phyloP scores from a whole-genome alignment of 2,329 filamentous ascomycete genomes.

The Cladosporium cucumerinum region DNA sequence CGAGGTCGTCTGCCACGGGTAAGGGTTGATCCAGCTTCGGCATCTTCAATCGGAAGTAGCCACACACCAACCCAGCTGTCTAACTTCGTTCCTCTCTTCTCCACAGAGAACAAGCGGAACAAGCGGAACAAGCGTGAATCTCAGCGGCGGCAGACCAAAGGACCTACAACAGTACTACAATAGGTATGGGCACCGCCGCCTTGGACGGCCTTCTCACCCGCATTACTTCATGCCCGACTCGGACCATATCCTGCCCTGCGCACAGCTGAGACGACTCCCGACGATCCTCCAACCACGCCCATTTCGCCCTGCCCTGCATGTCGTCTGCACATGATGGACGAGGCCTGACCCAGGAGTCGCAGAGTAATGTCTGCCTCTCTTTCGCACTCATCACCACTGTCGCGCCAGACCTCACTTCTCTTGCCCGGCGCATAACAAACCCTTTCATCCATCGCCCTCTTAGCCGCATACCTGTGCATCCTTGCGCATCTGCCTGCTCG shows the following conservation, averaged over 20 bases:
- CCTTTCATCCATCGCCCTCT: neutral
- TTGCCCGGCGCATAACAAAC: neutral
- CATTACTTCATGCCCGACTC: constrained; percentile 4
- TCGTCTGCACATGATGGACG: neutral
- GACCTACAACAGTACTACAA: no score
- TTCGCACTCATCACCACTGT: neutral
- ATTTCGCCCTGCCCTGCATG: constrained; percentile 8
- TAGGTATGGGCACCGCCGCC: no score
- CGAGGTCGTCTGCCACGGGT: constrained; percentile 4
- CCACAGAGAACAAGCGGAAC: neutral
- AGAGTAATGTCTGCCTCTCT: neutral
- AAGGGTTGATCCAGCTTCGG: constrained; percentile 13
- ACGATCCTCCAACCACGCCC: constrained; percentile 7
- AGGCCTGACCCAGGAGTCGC: neutral
- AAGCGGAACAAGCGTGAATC: no score
- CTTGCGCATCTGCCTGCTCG: constrained; percentile 4
- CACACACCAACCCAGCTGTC: neutral
- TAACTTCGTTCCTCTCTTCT: neutral
- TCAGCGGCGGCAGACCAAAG: constrained; percentile 1
- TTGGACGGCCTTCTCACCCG: constrained; percentile 10
- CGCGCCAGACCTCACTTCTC: neutral
- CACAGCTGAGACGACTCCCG: neutral
- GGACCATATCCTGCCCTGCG: constrained; percentile 4
- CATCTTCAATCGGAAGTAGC: constrained; percentile 4
- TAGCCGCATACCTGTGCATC: neutral